These are phyloP conservation scores for Mycena alexandri DNA, from an alignment of 768 basidiomycete genomes.

Conservation along the genomic window DNA sequence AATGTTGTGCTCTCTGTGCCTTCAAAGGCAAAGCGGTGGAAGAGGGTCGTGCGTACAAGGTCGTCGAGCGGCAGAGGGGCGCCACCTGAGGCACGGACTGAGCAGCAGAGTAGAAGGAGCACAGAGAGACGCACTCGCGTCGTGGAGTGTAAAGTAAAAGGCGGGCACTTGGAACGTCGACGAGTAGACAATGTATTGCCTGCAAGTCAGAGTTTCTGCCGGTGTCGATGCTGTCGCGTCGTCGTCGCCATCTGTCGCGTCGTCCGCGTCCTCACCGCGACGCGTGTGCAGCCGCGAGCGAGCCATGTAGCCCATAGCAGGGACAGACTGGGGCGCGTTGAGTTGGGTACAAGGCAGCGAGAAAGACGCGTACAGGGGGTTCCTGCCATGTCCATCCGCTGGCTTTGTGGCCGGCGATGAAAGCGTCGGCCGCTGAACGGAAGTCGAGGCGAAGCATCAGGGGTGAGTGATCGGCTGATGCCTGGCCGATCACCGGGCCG, in stretches of 20 bases:
- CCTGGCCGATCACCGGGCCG: no score
- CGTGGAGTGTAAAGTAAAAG: constrained; percentile 83
- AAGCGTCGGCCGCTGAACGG: constrained; percentile 52
- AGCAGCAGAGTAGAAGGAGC: constrained; percentile 32
- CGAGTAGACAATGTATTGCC: constrained; percentile 82
- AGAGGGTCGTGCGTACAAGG: constrained; percentile 69
- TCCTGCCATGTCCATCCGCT: constrained; percentile 74
- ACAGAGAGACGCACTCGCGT: constrained; percentile 68
- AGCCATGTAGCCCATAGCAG: constrained; percentile 62
- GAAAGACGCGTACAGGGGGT: constrained; percentile 59
- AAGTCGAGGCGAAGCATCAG: constrained; percentile 55
- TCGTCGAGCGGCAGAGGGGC: constrained; percentile 68
- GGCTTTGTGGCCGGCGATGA: constrained; percentile 28
- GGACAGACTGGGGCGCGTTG: constrained; percentile 46
- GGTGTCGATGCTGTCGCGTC: constrained; percentile 50
- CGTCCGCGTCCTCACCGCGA: constrained; percentile 31
- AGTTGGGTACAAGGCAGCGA: constrained; percentile 30
- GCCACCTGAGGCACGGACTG: constrained; percentile 63
- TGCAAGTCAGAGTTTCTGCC: constrained; percentile 56
- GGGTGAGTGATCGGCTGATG: no score
- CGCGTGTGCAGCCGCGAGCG: constrained; percentile 49
- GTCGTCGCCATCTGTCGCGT: constrained; percentile 49
- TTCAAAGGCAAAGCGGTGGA: constrained; percentile 62
- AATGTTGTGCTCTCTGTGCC: constrained; percentile 63
- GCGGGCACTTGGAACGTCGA: constrained; percentile 85